Evolutionary conservation across 2,329 filamentous ascomycete species (phyloP).

Genomic region (Cytospora paraplurivora): DNA sequence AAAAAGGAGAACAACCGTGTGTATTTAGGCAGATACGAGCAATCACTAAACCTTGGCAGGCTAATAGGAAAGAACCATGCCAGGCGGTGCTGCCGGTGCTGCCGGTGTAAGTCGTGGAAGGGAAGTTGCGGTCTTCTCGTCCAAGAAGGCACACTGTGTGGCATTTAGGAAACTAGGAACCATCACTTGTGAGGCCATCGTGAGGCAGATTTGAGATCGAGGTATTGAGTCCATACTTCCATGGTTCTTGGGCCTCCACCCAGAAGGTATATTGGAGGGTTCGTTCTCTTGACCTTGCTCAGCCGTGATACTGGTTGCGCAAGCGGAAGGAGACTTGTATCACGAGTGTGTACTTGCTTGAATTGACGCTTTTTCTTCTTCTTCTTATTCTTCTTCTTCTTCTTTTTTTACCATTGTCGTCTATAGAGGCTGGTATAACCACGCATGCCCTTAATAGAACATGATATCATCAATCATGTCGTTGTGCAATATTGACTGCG

Average conservation of each 20-base stretch:
- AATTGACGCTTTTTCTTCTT: too few species aligned
- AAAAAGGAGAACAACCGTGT: neutral
- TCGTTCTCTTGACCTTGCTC: too few species aligned
- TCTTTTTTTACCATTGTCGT: too few species aligned
- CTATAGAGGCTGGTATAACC: neutral
- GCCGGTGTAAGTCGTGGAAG: neutral
- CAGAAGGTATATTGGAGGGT: too few species aligned
- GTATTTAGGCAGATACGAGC: neutral
- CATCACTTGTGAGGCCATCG: neutral
- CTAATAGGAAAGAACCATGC: neutral
- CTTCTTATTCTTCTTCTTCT: too few species aligned
- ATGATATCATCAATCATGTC: neutral
- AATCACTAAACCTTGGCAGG: neutral
- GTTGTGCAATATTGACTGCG: neutral
- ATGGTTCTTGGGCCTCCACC: too few species aligned
- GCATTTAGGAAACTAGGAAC: neutral
- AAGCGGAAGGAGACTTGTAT: too few species aligned
- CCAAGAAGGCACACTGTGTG: neutral
- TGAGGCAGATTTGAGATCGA: too few species aligned
- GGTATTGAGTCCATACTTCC: too few species aligned
- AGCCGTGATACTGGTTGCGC: too few species aligned
- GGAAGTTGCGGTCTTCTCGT: conserved; percentile 1
- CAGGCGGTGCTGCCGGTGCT: neutral
- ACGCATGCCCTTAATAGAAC: neutral
- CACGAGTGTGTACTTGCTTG: too few species aligned